Conservation (phyloP, 2,329 filamentous ascomycete genomes). For the Aureobasidium pullulans region DNA sequence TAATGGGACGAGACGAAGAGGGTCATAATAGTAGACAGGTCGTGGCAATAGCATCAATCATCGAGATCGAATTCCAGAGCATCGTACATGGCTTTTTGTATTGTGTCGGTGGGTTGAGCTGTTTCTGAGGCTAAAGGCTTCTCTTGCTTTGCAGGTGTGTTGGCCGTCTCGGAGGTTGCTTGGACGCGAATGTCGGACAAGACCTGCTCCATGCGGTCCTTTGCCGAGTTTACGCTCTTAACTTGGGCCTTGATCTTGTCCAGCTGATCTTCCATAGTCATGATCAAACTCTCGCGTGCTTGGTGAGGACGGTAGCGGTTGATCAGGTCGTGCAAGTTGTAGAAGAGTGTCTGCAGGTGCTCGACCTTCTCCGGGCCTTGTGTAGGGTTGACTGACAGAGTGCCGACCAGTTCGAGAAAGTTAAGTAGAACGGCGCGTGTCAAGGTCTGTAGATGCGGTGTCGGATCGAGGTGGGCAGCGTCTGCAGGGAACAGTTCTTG, state of each 20-base stretch:
- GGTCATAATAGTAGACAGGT: not conserved
- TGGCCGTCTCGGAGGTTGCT: not conserved
- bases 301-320: conserved; percentile 95
- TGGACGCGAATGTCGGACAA: conserved; percentile 4
- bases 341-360: conserved; percentile 72
- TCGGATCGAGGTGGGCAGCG: conserved; percentile 33
- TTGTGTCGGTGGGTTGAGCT: not conserved
- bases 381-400: conserved; percentile 57
- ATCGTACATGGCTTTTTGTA: conserved; percentile 16
- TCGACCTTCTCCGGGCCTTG: conserved; percentile 63
- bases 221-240: conserved; percentile 56
- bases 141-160: not conserved
- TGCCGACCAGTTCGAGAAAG: conserved; percentile 75
- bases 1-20: not conserved
- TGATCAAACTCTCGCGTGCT: conserved; percentile 77
- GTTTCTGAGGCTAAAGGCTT: not conserved
- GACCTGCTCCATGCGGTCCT: conserved; percentile 64
- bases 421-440: conserved; percentile 81
- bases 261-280: conserved; percentile 80
- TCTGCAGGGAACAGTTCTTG: conserved; percentile 56
- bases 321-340: conserved; percentile 87
- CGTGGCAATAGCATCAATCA: conserved; percentile 9
- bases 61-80: conserved; percentile 15
- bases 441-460: conserved; percentile 58
- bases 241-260: conserved; percentile 68